Evolutionary conservation across 306 rosid genomes (phyloP), one percentile per base, ranked within the genome.

Genomic region (Ochetophila trinervis): DNA sequence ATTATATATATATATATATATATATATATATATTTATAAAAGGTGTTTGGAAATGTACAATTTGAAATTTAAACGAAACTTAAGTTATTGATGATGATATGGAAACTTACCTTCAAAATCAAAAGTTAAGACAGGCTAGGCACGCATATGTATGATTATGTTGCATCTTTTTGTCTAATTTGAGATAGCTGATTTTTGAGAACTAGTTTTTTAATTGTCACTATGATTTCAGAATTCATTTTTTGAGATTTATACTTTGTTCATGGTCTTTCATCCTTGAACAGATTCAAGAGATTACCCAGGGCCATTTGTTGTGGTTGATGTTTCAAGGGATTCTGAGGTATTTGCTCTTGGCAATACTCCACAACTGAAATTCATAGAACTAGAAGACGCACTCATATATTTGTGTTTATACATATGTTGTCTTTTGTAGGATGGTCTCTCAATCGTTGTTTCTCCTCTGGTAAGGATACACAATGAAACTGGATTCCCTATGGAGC

Each of bases 231-330:
- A 53, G 60, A 23, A 65, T 72, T 66, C 48, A 48, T 44, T 40
- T 22, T 57, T 36, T 53, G 56, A 67, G 63, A 66, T 66, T 57
- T 35, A 53, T 69, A 70, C 53, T n/a, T n/a, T 45, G 60, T 18
- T 66, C 34, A n/a, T n/a, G n/a, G n/a, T 49, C 65, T 71, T 65
- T 70, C 59, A 48, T 76, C 67, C 44, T 72, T 61, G 44, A 34
- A 74, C 89, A 92, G 98, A 81, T 85, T 89, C 96, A 66, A 75
- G 44, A 76, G 76, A 83, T 24, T 89, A 80, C 72, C 98, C 95
- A 0, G 98, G 98, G 73, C 98, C 98, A 40, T 69, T 82, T 70
- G 51, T 89, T 68, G 89, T 89, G 60, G 80, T 87, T 65, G 84
- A 83, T 62, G 64, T 87, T 84, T 85, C 89, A 34, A 80, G 90